Base-by-base conservation (phyloP, 78 protist genomes). In the Dictyostelium citrinum region DNA sequence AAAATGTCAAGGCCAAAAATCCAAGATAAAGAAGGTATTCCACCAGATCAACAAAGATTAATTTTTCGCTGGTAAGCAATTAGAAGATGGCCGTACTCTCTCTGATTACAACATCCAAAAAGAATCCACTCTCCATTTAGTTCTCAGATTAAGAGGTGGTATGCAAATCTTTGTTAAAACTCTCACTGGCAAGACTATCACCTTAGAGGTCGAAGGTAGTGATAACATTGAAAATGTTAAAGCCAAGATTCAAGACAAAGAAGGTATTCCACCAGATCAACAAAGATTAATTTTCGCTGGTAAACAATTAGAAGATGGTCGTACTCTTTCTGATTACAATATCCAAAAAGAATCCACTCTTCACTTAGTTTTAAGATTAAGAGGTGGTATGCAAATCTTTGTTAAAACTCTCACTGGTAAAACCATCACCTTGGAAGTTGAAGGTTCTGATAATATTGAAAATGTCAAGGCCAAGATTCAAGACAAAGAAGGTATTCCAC, bases 31-130 rank as follows among this genome's bases (percentile, higher is more conserved):
- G 99, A 99, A 93, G 99, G 99, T 37, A 98, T 99, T 78, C 99
- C 99, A 90, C 99, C 99, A 27, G 99, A 99, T 67, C 99, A 98
- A 86, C 99, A 99, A 97, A 90, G 99, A 31, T 97, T 99, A 60
- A 99, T 99, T 91, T n/a, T 99, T 99, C 75, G 99, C 99, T 58
- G 99, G 99, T 81, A 99, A 98, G 97, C 99, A 99, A 90, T 97
- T 99, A 85, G 99, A 99, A 82, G 99, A 99, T 41, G 99, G 99
- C 51, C 97, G 99, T 81, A 98, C 99, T 64, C 97, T 99, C 3
- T 37, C 96, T 35, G 99, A 99, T 95, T 99, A 99, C 97, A 98
- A 99, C 97, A 99, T 99, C 95, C 99, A 98, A 95, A 98, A 98
- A 97, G 99, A 97, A 88, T 90, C 98, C 17, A 99, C 99, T 67